phyloP scores from a whole-genome alignment of 345 rosid species.

The Populus deltoides region DNA sequence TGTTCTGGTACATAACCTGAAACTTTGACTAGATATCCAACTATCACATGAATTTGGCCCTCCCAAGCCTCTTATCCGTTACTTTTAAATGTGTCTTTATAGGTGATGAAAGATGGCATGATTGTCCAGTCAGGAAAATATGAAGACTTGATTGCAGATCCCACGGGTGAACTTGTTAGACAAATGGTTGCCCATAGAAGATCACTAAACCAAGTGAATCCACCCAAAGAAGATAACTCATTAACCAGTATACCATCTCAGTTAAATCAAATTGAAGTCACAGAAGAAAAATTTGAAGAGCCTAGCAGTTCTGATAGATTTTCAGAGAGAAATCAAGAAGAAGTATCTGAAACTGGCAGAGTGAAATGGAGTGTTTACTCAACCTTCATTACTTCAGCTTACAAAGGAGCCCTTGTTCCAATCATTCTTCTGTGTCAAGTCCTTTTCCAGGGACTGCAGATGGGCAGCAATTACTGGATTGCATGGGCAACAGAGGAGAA shows the following conservation, averaged over 20 bases:
- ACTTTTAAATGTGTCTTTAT: neutral
- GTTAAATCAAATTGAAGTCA: neutral
- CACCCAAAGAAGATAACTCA: neutral
- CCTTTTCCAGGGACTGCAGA: conserved; percentile 63
- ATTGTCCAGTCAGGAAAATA: neutral
- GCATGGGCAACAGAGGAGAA: conserved; percentile 61
- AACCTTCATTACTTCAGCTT: conserved; percentile 46
- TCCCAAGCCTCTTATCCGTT: neutral
- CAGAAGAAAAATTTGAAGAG: neutral
- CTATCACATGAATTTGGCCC: neutral
- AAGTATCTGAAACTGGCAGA: conserved; percentile 41
- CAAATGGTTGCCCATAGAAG: neutral
- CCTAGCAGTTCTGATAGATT: conserved; percentile 15
- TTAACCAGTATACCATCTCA: neutral
- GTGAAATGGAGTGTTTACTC: conserved; percentile 68
- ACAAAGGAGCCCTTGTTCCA: conserved; percentile 49
- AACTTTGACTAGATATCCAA: neutral
- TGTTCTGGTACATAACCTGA: conserved; percentile 6
- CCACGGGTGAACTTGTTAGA: neutral
- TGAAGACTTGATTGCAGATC: neutral
- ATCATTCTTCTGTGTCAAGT: conserved; percentile 49
- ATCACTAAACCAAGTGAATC: neutral
- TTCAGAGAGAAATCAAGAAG: conserved; percentile 38
- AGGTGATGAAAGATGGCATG: neutral
- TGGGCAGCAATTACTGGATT: conserved; percentile 74